These are phyloP conservation scores for Coniochaeta ligniaria DNA, from an alignment of 2,329 filamentous ascomycete genomes.

Conservation along the genomic window DNA sequence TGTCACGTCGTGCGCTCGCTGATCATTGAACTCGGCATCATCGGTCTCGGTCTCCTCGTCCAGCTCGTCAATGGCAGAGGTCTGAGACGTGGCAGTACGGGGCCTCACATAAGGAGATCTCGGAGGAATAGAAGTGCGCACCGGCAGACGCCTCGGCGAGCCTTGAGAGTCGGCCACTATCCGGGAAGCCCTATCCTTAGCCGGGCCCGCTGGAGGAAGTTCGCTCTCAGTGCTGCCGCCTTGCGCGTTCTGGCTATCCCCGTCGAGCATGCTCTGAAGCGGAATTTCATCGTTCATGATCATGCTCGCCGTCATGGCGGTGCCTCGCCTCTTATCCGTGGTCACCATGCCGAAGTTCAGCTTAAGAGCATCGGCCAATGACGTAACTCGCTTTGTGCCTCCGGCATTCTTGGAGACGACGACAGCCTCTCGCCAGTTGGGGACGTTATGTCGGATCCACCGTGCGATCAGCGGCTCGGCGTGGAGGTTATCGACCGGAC, in stretches of 20 bases:
- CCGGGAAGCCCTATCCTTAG: constrained; percentile 17
- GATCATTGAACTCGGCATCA: constrained; percentile 59
- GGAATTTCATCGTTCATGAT: constrained; percentile 61
- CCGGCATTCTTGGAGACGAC: constrained; percentile 98
- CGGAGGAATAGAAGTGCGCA: constrained; percentile 18
- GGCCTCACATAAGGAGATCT: constrained; percentile 21
- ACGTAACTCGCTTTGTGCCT: constrained; percentile 94
- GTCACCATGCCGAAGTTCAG: constrained; percentile 97
- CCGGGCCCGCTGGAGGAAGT: constrained; percentile 14
- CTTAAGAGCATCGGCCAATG: constrained; percentile 89
- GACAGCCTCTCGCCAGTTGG: constrained; percentile 82
- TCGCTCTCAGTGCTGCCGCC: constrained; percentile 15
- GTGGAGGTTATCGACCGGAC: constrained; percentile 94
- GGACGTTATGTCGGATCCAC: constrained; percentile 88
- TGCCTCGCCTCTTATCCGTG: constrained; percentile 63
- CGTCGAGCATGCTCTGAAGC: constrained; percentile 34
- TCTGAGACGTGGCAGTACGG: constrained; percentile 23
- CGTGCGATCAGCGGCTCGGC: constrained; percentile 91
- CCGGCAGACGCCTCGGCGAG: constrained; percentile 30
- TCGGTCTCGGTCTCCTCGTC: constrained; percentile 32
- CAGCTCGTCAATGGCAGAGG: constrained; percentile 26
- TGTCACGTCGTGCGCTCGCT: constrained; percentile 81
- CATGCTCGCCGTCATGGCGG: constrained; percentile 70
- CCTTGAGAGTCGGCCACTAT: constrained; percentile 34
- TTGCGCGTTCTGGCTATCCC: constrained; percentile 6